Evolutionary conservation across 108 stramenopile species (phyloP).

Genomic region (Nannochloropsis gaditana): DNA sequence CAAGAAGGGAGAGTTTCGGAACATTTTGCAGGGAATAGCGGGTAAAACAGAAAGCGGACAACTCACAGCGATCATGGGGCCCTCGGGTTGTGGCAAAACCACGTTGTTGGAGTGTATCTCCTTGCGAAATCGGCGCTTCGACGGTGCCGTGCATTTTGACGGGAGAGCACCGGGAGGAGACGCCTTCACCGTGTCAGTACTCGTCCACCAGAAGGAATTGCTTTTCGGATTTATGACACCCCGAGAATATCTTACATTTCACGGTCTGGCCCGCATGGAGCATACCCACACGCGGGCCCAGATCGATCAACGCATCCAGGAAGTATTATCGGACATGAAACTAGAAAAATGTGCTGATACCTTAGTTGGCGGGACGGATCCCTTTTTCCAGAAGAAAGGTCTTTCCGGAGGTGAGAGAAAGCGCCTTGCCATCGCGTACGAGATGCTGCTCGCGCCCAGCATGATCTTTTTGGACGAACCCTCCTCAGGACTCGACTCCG

Average conservation of each 20-base stretch:
- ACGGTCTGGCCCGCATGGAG: not conserved
- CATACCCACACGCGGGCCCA: not conserved
- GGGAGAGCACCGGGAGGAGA: not conserved
- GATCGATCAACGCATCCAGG: not conserved
- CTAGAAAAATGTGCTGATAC: not conserved
- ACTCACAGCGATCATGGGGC: not conserved
- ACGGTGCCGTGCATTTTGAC: not conserved
- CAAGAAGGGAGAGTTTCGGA: not conserved
- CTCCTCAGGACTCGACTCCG: not conserved
- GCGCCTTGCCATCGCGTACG: slow-evolving; percentile 3
- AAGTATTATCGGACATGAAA: not conserved
- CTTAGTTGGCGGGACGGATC: not conserved
- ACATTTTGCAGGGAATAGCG: not conserved
- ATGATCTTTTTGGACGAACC: slow-evolving; percentile 16
- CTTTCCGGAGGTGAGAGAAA: not conserved
- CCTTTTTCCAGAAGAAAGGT: not conserved
- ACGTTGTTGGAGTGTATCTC: slow-evolving; percentile 20
- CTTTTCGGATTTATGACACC: not conserved
- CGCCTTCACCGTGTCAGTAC: slow-evolving; percentile 14
- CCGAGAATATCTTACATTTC: not conserved
- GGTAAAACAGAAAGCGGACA: slow-evolving; percentile 11
- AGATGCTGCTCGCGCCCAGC: slow-evolving; percentile 11
- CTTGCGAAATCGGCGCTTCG: not conserved
- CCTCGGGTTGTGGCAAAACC: not conserved
- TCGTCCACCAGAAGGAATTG: not conserved